These are phyloP conservation scores for Sarcocystis neurona DNA, from an alignment of 169 alveolate genomes.

Conservation along the genomic window DNA sequence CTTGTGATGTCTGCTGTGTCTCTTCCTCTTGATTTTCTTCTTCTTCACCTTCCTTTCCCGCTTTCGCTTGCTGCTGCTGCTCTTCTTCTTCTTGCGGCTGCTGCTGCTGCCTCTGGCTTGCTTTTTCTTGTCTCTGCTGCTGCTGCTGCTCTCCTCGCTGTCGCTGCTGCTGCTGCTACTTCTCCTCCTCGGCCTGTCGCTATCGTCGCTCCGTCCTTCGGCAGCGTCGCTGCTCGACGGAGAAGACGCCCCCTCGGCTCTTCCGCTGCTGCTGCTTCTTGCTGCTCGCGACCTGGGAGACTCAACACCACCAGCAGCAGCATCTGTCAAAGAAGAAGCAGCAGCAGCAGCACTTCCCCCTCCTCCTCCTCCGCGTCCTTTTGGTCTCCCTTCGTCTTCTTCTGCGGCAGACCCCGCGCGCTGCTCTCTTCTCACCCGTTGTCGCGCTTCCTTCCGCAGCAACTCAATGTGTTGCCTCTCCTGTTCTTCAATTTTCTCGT, in stretches of 20 bases:
- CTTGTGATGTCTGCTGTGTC: neutral
- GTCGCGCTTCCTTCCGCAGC: slow-evolving; percentile 50
- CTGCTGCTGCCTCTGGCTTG: neutral
- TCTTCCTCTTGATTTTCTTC: neutral
- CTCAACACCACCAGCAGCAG: too few relatives aligned
- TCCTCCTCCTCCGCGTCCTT: too few relatives aligned
- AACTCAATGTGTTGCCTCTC: slow-evolving; percentile 54
- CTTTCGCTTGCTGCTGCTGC: too few relatives aligned
- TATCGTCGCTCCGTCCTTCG: too few relatives aligned
- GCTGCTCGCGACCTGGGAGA: too few relatives aligned
- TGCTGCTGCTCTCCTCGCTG: slow-evolving; percentile 6
- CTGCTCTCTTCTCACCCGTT: slow-evolving; percentile 49
- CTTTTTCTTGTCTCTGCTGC: too few relatives aligned
- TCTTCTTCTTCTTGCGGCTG: neutral
- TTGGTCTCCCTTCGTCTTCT: too few relatives aligned
- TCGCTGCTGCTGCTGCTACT: neutral
- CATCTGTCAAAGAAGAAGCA: too few relatives aligned
- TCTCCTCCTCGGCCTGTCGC: neutral
- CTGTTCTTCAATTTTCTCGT: slow-evolving; percentile 51
- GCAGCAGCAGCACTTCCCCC: too few relatives aligned
- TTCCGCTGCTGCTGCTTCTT: neutral
- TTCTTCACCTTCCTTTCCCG: too few relatives aligned
- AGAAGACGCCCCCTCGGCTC: neutral
- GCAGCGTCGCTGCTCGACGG: neutral
- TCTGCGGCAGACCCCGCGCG: too few relatives aligned